phyloP scores from a whole-genome alignment of 768 basidiomycete species.

The Gautieria morchelliformis region DNA sequence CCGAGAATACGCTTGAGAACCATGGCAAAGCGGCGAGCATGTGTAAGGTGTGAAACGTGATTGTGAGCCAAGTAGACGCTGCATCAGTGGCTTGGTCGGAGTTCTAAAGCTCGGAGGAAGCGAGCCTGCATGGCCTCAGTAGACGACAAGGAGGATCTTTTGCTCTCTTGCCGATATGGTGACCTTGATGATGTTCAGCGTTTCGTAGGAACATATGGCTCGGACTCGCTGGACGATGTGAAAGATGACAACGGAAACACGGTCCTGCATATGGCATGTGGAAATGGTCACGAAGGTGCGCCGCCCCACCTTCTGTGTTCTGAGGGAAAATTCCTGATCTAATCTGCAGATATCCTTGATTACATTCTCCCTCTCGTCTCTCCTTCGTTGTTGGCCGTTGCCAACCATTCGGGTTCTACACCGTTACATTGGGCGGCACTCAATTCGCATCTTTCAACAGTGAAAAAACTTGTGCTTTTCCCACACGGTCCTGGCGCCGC shows the following conservation, averaged over 20 bases:
- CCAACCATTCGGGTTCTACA: conserved; percentile 70
- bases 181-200: conserved; percentile 69
- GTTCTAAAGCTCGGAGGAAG: too few relatives aligned
- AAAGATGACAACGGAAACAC: conserved; percentile 75
- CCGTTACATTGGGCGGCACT: conserved; percentile 88
- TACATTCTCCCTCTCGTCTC: conserved; percentile 57
- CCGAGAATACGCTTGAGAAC: too few relatives aligned
- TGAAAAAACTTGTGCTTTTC: conserved; percentile 49
- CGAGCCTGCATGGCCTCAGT: conserved; percentile 2
- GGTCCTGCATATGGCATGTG: conserved; percentile 77
- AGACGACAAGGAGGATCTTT: conserved; percentile 49
- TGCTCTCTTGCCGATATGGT: conserved; percentile 82
- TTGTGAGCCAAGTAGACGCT: too few relatives aligned
- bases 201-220: conserved; percentile 54
- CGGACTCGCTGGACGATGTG: conserved; percentile 32
- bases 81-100: too few relatives aligned
- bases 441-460: conserved; percentile 63
- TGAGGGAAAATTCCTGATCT: neutral
- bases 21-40: too few relatives aligned
- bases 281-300: conserved; percentile 83
- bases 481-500: conserved; percentile 51
- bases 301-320: conserved; percentile 3
- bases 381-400: conserved; percentile 44
- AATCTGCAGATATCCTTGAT: conserved; percentile 54
- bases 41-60: too few relatives aligned